Evolutionary conservation across 2,329 filamentous ascomycete genomes (phyloP), one percentile per base, ranked within the genome.

Genomic region (Botrytis squamosa): DNA sequence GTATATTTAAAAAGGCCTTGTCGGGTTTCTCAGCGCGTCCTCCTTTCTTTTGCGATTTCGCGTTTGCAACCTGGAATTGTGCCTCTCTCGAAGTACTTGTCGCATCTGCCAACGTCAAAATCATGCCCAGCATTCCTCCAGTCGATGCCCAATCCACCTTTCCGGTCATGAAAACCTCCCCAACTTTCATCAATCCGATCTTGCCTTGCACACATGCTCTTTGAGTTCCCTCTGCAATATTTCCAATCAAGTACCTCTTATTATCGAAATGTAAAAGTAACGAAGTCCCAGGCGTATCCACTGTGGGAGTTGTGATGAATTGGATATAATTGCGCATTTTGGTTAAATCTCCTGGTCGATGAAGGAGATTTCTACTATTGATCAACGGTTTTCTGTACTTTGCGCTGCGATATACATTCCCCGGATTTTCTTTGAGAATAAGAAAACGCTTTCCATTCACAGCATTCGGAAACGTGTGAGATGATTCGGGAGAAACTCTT

Each of bases 191-290:
- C 77, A 97, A 79, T 49, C 87, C 85, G 16, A 91, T 81, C 73
- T 90, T 92, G 76, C 91, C 88, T 82, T 81, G 80, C 65, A 79
- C 75, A 36, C 80, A 92, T 86, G 91, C 89, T 73, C 96, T 88
- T 84, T 98, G 96, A 0, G 92, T 92, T 25, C 95, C 96, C 83
- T 99, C 96, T 16, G 90, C 85, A 25, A 95, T 82, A 79, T 92
- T 91, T 33, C 96, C 96, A 80, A 99, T 92, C 25, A 98, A 78
- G 82, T 99, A 99, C 73, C 93, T 88, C 78, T 92, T 91, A 79
- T 90, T 88, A 78, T 95, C 93, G 80, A 94, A 95, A 81, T 95
- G 91, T 10, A 99, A 85, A 55, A 94, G 81, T 46, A 98, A 82
- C 68, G 89, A 88, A 3, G 93, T 93, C 71, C 95, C 95, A 1